A percentile compares a stretch with the other conserved stretches of the same genome.
Evolutionary conservation across 2,329 filamentous ascomycete genomes (phyloP).

Genomic region (Fusarium sacchari): DNA sequence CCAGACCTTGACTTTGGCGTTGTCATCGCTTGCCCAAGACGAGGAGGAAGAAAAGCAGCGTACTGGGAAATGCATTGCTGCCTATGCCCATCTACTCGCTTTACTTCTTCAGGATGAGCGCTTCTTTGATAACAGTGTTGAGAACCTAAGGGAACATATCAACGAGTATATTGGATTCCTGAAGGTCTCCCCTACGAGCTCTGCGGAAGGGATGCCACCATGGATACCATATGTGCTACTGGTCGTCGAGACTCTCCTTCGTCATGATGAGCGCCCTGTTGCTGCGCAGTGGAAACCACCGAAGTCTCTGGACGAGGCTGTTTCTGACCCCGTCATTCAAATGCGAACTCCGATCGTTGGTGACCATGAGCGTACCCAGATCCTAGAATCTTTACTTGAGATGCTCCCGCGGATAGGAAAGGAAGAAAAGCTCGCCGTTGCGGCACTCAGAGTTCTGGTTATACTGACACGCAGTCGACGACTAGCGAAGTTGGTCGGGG

Average conservation of each 20-base stretch:
- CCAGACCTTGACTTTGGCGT: slow-evolving; percentile 81
- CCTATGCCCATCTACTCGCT: slow-evolving; percentile 91
- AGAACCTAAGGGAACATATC: slow-evolving; percentile 81
- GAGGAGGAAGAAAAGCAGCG: slow-evolving; percentile 74
- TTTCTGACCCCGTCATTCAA: slow-evolving; percentile 67
- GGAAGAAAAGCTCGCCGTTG: slow-evolving; percentile 84
- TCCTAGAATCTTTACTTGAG: slow-evolving; percentile 83
- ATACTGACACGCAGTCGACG: slow-evolving; percentile 84
- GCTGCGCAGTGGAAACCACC: slow-evolving; percentile 76
- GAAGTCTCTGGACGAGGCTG: slow-evolving; percentile 58
- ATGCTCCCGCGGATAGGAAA: slow-evolving; percentile 88
- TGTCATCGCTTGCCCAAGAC: slow-evolving; percentile 74
- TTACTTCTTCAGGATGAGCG: slow-evolving; percentile 83
- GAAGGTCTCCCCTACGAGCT: slow-evolving; percentile 72
- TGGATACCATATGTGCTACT: slow-evolving; percentile 94
- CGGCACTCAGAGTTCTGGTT: slow-evolving; percentile 83
- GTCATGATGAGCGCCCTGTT: slow-evolving; percentile 84
- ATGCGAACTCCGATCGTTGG: slow-evolving; percentile 67
- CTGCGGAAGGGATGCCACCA: slow-evolving; percentile 81
- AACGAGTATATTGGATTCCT: slow-evolving; percentile 81
- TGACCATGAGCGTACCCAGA: slow-evolving; percentile 70
- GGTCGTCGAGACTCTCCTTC: slow-evolving; percentile 89
- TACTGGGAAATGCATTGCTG: slow-evolving; percentile 73
- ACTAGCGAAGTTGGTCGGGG: slow-evolving; percentile 79
- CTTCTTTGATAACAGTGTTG: slow-evolving; percentile 82